Evolutionary conservation across 768 basidiomycete genomes (phyloP), one percentile per base, ranked within the genome.

Genomic region (Neoboletus subvelutipes): DNA sequence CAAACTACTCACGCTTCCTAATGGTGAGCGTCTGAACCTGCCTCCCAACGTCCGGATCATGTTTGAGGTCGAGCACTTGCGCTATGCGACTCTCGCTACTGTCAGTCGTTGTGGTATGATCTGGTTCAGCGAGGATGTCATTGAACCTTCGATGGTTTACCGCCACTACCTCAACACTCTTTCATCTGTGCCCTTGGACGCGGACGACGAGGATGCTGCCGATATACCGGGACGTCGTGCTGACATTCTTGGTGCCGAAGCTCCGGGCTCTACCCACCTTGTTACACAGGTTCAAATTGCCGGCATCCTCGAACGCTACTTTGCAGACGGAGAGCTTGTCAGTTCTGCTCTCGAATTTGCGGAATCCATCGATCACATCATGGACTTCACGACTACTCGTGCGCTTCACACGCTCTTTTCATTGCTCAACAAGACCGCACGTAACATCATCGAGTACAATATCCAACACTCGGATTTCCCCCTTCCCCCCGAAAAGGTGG

Each of bases 51-150:
- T 99, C 24, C 88, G 97, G 52, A 95, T 99, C 72, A 96, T 99
- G 94, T 98, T 99, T 70, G 97, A 99, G 71, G 97, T 98, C 55
- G 97, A 98, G 71, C 94, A 97, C 71, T 83, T 99, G 63, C 90
- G 87, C 66, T 99, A 96, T 71, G 97, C 97, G 0, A 99, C 97
- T 4, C 85, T 90, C 52, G 97, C 97, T 17, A 99, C 97, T 28
- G 97, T 99, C 79, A 97, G 94, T 84, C 95, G 97, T 54, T 99
- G 97, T 68, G 97, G 97, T 71, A 99, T 99, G 97, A 96, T 99
- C 65, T 99, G 97, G 97, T 99, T 99, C 77, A 98, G 94, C 70
- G 94, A 98, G 56, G 94, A 98, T 61, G 86, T 97, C 47, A 85
- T 99, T 28, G 88, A 92, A 61, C 86, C 94, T 7, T 76, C 80